Evolutionary conservation across 2,329 filamentous ascomycete genomes (phyloP).

Genomic region (Fusarium dimerum): DNA sequence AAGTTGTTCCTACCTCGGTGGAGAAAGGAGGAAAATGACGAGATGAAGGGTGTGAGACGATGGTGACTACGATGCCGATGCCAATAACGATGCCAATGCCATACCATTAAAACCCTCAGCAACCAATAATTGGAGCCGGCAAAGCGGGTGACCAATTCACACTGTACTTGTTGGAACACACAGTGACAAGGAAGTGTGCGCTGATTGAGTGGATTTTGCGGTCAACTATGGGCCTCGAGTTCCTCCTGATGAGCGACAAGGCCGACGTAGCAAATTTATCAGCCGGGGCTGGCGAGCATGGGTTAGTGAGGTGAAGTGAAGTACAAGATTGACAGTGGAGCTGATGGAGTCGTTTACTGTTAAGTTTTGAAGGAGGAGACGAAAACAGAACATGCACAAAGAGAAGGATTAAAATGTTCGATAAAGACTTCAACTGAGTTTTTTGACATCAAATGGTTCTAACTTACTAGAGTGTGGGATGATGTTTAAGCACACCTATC

Average conservation of each 20-base stretch:
- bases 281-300: not conserved
- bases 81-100: no score
- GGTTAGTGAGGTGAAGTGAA: not conserved
- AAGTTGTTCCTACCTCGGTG: not conserved
- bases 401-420: not conserved
- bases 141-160: no score
- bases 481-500: not conserved
- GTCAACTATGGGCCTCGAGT: not conserved
- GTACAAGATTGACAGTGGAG: not conserved
- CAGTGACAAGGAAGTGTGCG: not conserved
- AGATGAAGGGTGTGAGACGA: not conserved
- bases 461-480: not conserved
- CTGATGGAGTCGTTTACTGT: not conserved
- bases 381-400: not conserved
- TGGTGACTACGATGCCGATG: no score
- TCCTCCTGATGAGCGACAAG: not conserved
- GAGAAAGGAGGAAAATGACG: not conserved
- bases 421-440: not conserved
- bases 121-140: no score
- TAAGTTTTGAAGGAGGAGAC: not conserved
- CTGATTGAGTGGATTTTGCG: not conserved
- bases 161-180: not conserved
- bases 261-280: not conserved
- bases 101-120: no score
- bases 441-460: not conserved